These are phyloP conservation scores for Candida sanyaensis DNA, from an alignment of 1,139 yeast species.

Conservation along the genomic window DNA sequence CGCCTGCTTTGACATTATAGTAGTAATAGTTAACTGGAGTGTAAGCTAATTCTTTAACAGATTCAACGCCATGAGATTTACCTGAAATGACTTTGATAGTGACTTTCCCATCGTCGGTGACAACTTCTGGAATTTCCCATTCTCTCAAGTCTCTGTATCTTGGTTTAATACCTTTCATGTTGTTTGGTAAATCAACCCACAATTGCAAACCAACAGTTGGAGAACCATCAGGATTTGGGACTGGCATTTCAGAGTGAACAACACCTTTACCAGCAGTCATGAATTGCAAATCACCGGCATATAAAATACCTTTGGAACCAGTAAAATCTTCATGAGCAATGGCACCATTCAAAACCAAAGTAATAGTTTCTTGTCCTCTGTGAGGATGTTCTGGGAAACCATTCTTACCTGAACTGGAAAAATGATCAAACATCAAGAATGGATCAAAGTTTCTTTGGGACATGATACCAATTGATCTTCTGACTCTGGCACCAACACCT, in stretches of 20 bases:
- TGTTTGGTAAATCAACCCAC: conserved; percentile 87
- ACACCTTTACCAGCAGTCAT: conserved; percentile 95
- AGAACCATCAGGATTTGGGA: conserved; percentile 55
- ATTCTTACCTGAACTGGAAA: conserved; percentile 51
- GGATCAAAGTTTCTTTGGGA: conserved; percentile 76
- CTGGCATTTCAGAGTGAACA: conserved; percentile 88
- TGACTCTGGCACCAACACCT: conserved; percentile 85
- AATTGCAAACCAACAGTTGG: conserved; percentile 76
- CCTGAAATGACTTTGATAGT: conserved; percentile 79
- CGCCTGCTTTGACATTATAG: conserved; percentile 67
- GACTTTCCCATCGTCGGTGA: conserved; percentile 66
- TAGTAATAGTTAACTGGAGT: conserved; percentile 83
- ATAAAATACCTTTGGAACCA: conserved; percentile 74
- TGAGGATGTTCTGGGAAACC: conserved; percentile 96
- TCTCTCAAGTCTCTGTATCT: conserved; percentile 77
- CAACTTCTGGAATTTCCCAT: conserved; percentile 67
- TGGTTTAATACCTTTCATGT: conserved; percentile 69
- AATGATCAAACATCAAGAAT: conserved; percentile 83
- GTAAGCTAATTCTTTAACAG: conserved; percentile 75
- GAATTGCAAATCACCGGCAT: conserved; percentile 87
- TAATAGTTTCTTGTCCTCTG: conserved; percentile 87
- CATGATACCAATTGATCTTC: conserved; percentile 77
- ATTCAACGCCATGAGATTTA: conserved; percentile 69
- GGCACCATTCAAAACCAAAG: conserved; percentile 71
- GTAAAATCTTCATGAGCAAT: conserved; percentile 93